phyloP scores from a whole-genome alignment of 2,329 filamentous ascomycete species.

The Diplodia sapinea region DNA sequence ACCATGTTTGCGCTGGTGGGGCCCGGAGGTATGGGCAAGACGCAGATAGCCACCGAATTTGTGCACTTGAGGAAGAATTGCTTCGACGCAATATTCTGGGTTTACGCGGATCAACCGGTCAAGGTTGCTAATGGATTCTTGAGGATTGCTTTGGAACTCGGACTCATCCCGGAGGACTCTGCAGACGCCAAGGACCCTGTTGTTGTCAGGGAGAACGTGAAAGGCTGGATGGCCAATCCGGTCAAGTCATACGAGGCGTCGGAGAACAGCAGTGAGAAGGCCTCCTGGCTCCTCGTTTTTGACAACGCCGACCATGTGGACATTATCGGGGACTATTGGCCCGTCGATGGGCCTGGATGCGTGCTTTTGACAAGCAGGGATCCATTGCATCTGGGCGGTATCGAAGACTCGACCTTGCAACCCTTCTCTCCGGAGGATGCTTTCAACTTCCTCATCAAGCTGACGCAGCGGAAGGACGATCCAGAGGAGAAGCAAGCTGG shows the following conservation, averaged over 20 bases:
- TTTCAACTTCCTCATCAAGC: not conserved
- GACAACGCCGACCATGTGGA: slow-evolving; percentile 30
- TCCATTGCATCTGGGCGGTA: not conserved
- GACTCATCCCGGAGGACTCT: slow-evolving; percentile 30
- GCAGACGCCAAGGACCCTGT: slow-evolving; percentile 31
- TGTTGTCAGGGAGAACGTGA: slow-evolving; percentile 27
- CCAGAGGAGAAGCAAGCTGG: not conserved
- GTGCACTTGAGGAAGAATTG: not conserved
- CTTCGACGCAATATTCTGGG: slow-evolving; percentile 34
- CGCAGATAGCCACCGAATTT: slow-evolving; percentile 39
- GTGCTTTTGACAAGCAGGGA: slow-evolving; percentile 34
- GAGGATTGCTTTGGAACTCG: slow-evolving; percentile 31
- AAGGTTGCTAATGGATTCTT: slow-evolving; percentile 31
- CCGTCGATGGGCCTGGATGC: slow-evolving; percentile 32
- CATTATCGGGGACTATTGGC: slow-evolving; percentile 33
- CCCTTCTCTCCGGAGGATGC: not conserved
- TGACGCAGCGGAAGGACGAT: not conserved
- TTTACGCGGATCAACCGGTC: slow-evolving; percentile 31
- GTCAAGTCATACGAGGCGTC: slow-evolving; percentile 14
- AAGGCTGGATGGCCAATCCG: slow-evolving; percentile 33
- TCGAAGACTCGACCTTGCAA: not conserved
- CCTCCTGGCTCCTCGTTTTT: slow-evolving; percentile 34
- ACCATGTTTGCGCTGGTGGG: slow-evolving; percentile 33
- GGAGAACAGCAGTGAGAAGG: not conserved
- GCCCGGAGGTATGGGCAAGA: slow-evolving; percentile 41